phyloP scores from a whole-genome alignment of 805 yeast genomes.

The Ogataea pignaliae region DNA sequence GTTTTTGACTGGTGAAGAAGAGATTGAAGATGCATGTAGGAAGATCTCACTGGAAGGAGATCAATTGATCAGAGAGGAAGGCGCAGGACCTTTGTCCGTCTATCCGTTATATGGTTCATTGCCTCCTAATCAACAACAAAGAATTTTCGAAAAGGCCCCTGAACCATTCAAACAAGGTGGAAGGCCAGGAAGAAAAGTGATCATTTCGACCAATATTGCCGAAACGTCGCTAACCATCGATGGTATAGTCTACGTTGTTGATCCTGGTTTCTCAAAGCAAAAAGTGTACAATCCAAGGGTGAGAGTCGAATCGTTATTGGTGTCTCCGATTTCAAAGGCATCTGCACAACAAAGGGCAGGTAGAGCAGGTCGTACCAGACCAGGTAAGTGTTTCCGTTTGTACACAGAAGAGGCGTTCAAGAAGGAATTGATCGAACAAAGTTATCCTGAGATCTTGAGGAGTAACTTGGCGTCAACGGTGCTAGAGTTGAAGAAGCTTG shows the following conservation, averaged over 20 bases:
- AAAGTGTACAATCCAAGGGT: slow-evolving; percentile 95
- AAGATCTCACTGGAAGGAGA: slow-evolving; percentile 86
- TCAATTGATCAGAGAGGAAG: slow-evolving; percentile 81
- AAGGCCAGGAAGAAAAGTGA: slow-evolving; percentile 91
- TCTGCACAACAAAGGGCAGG: slow-evolving; percentile 99
- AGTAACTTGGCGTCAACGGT: slow-evolving; percentile 90
- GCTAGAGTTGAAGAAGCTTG: slow-evolving; percentile 86
- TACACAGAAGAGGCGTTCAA: slow-evolving; percentile 97
- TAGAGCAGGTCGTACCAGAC: slow-evolving; percentile 99
- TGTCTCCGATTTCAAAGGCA: slow-evolving; percentile 95
- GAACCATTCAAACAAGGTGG: slow-evolving; percentile 66
- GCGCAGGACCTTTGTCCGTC: slow-evolving; percentile 82
- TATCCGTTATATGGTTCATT: slow-evolving; percentile 95
- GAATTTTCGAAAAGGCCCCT: slow-evolving; percentile 89
- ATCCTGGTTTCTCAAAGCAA: slow-evolving; percentile 95
- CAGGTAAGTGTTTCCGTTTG: slow-evolving; percentile 94
- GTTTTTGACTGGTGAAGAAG: slow-evolving; percentile 95
- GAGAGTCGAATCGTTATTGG: slow-evolving; percentile 89
- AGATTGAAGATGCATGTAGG: slow-evolving; percentile 94
- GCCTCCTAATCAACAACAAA: slow-evolving; percentile 94
- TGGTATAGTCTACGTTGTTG: slow-evolving; percentile 95
- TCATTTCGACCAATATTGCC: slow-evolving; percentile 91
- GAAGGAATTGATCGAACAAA: slow-evolving; percentile 89
- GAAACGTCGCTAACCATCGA: slow-evolving; percentile 97
- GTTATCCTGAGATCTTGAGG: slow-evolving; percentile 92